Evolutionary conservation across 495 filamentous ascomycete species (phyloP).

Genomic region (Aspergillus ostianus): DNA sequence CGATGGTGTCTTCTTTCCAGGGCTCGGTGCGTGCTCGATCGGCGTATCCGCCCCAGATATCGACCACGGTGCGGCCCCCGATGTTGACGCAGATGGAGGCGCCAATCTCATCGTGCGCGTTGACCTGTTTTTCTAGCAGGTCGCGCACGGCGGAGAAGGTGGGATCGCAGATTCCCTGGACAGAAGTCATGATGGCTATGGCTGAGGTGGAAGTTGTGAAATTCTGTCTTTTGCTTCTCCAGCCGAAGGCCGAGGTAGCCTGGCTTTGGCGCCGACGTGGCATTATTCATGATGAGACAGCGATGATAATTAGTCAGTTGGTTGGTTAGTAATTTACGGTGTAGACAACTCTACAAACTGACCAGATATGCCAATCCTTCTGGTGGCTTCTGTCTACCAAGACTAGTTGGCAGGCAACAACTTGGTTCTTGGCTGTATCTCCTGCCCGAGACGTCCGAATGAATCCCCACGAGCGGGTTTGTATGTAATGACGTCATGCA

Average conservation of each 20-base stretch:
- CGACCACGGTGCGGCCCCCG: conserved; percentile 40
- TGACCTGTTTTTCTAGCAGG: conserved; percentile 27
- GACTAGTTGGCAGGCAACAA: no score
- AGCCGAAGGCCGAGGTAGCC: background rate
- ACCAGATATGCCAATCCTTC: no score
- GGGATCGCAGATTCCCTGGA: conserved; percentile 35
- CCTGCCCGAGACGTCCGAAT: no score
- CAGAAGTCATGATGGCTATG: conserved; percentile 28
- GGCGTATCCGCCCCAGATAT: conserved; percentile 47
- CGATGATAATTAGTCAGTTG: no score
- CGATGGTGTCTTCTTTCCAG: conserved; percentile 43
- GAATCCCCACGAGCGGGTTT: no score
- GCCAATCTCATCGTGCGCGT: conserved; percentile 37
- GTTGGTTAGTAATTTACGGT: no score
- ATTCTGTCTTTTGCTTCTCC: background rate
- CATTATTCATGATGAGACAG: background rate
- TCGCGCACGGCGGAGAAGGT: conserved; percentile 33
- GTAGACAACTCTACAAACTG: no score
- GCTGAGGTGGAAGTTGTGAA: background rate
- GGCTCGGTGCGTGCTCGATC: conserved; percentile 24
- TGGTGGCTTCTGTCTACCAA: no score
- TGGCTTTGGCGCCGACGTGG: background rate
- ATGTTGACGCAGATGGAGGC: conserved; percentile 43
- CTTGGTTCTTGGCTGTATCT: no score
- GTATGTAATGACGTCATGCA: background rate